Evolutionary conservation across 179 eudicot genomes (phyloP), one percentile per base, ranked within the genome.

Genomic region (Silene noctiflora): DNA sequence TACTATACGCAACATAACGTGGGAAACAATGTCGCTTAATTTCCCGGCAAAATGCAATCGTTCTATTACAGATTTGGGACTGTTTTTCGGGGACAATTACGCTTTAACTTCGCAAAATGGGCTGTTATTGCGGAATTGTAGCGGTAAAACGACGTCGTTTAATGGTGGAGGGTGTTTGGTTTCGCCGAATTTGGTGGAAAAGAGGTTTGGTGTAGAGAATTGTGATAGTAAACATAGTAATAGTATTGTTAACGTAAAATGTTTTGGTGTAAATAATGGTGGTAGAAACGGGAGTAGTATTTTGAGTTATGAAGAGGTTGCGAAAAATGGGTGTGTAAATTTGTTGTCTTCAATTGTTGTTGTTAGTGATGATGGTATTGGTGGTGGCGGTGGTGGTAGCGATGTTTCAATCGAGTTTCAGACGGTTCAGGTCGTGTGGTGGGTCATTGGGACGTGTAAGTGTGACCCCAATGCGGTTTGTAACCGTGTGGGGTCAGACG

Each of bases 381-480:
- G 53, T 35, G 71, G 71, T 39, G 71, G 48, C 6, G 22, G 48
- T 8, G 60, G n/a, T 22, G 60, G 20, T 69, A 21, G 73, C 20
- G 83, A 81, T 10, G 76, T 87, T 27, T 71, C 76, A 16, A 68
- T 91, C 20, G 84, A 77, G 80, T 85, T 93, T 72, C 83, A 83
- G 78, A 68, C 74, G 55, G 78, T 85, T 80, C 88, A 88, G 83
- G 72, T 94, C 3, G 84, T 78, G 48, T 94, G 98, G 98, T 91
- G 97, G 97, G 7, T 94, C 14, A 24, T 2, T 0, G 97, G 98
- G 55, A 9, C 19, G 12, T 87, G 92, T 19, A 3, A 1, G 0
- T 91, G 97, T 60, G 76, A 80, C 61, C 19, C 0, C 8, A 61
- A 86, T 8, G 96, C 98, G 14, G 29, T 12, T 21, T 83, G 92